Evolutionary conservation across 306 rosid genomes (phyloP), one percentile per base, ranked within the genome.

Genomic region (Gillenia trifoliata): DNA sequence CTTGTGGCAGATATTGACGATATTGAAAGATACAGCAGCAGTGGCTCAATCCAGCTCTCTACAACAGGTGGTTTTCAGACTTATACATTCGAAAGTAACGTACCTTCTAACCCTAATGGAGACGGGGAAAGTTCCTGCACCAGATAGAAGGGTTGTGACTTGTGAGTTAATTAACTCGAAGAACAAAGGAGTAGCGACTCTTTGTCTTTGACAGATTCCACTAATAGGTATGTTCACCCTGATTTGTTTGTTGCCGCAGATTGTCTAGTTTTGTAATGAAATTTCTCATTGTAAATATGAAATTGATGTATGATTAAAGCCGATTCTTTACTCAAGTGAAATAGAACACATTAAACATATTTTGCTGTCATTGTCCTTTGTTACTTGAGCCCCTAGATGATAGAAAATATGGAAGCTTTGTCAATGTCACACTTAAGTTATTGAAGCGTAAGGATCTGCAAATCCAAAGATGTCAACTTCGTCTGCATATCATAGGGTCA

Each of bases 1-100:
- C 80, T 90, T 1, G 95, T 89, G 57, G 81, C 99, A 11, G 89
- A 86, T 49, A 78, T 90, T 64, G 64, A 81, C 75, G 96, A 92
- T 73, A 94, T 94, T 29, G 93, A 86, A 81, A 86, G 87, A 77
- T 89, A 92, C 26, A 80, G 88, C 30, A 88, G 87, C 76, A 65
- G 85, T 40, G 77, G 89, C 76, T 94, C 95, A 0, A 81, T 83
- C 56, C 88, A 81, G 78, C 86, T 83, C 23, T 81, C 88, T 54
- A 80, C 91, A 74, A 68, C 91, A 22, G 79, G 82, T 2, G 96
- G 97, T 66, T 88, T 77, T 80, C 96, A 86, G 59, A 77, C 85
- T 12, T 88, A 75, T 61, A 83, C 87, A 29, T 45, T 75, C 57
- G 85, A 86, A 36, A 57, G 66, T 70, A 74, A 61, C 13, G 78